phyloP scores from a whole-genome alignment of 2,329 filamentous ascomycete species.

The Hymenoscyphus scutula region DNA sequence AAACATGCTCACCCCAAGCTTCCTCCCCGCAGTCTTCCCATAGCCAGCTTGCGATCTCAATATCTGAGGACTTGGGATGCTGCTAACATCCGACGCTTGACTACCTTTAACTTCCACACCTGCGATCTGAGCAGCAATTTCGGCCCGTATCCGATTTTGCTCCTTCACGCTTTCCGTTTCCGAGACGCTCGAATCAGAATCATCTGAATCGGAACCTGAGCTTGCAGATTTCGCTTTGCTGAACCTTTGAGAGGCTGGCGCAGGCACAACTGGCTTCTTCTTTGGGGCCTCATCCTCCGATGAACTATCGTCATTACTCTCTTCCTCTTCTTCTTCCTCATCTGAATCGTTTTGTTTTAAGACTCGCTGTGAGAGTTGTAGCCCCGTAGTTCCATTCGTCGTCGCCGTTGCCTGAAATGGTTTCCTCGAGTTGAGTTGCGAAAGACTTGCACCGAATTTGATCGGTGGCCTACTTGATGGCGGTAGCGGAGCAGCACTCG shows the following conservation, averaged over 20 bases:
- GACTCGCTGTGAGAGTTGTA: background rate
- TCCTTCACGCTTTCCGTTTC: slow-evolving; percentile 1
- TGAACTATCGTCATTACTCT: slow-evolving; percentile 10
- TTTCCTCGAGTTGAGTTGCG: slow-evolving; percentile 20
- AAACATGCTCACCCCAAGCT: background rate
- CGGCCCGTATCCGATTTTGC: background rate
- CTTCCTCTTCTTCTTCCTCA: slow-evolving; percentile 13
- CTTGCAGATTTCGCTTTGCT: background rate
- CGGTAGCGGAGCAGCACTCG: slow-evolving; percentile 7
- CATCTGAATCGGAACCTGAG: slow-evolving; percentile 15
- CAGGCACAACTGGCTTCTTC: slow-evolving; percentile 4
- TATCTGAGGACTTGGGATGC: background rate
- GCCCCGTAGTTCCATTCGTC: slow-evolving; percentile 1
- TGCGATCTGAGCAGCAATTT: slow-evolving; percentile 14
- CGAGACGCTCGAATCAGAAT: slow-evolving; percentile 6
- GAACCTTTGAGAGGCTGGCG: background rate
- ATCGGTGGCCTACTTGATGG: slow-evolving; percentile 15
- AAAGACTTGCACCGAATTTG: slow-evolving; percentile 13
- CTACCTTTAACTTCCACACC: background rate
- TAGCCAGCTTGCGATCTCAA: background rate
- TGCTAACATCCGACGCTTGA: slow-evolving; percentile 7
- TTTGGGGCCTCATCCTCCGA: slow-evolving; percentile 8
- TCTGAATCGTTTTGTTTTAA: slow-evolving; percentile 7
- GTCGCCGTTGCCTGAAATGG: slow-evolving; percentile 13
- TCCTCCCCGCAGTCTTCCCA: background rate